Evolutionary conservation across 805 yeast species (phyloP), one percentile per base, ranked within the genome.

Genomic region (Wickerhamiella siamensis): DNA sequence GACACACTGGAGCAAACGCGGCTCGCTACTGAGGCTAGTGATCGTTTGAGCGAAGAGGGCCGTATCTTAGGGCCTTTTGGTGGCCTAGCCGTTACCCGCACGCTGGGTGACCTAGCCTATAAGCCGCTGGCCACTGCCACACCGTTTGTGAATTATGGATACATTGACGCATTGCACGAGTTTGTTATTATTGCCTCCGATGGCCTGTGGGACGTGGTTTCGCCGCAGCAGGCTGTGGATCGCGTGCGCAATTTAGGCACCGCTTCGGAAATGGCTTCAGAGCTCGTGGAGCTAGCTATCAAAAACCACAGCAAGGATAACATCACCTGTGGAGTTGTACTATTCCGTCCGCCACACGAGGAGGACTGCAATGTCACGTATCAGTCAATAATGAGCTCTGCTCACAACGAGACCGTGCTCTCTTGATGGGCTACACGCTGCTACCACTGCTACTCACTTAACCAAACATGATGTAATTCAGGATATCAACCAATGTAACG

Each of bases 401-500:
- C 16, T 19, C 15, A 27, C n/a, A 27, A 20, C 19, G 38, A 36
- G 29, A 17, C 18, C 4, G 19, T 36, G 15, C 37, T 5, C 8
- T 16, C 5, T 16, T 21, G 39, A 9, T 15, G 15, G 18, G 36
- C 10, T 33, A 33, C 17, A 14, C 10, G 36, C 18, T 10, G 18
- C n/a, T 24, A 18, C 35, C 24, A 33, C n/a, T n/a, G n/a, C 29
- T 24, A 24, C 29, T 24, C 6, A 12, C 8, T 33, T 18, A 36
- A 2, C 38, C 38, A 18, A 9, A 20, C 18, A 36, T 44, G 20
- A 50, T 46, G 58, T 88, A 91, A 58, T 75, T 74, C 53, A 91
- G 70, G 42, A 91, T 87, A 59, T 91, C 98, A 57, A 95, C 81
- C 53, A 91, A 66, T 0, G 97, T 83, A 45, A 91, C 77, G 21